Percentiles rank a stretch among this genome's conserved stretches.
phyloP scores from a whole-genome alignment of 345 rosid species.

The thale cress (Arabidopsis thaliana) region DNA sequence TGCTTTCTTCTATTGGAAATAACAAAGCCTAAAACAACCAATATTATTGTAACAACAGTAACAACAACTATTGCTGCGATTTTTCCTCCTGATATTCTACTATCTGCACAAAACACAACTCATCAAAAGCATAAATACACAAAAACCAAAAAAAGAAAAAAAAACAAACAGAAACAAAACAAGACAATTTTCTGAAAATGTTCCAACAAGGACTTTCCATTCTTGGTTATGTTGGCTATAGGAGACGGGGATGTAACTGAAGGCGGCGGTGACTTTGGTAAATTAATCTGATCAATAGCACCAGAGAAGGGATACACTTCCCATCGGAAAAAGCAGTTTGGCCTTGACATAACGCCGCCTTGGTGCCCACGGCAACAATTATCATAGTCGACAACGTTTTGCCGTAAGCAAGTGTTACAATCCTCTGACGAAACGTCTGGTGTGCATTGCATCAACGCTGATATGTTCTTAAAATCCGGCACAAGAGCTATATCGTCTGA shows the following conservation, averaged over 20 bases:
- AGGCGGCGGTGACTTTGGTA: neutral
- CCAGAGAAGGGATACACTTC: neutral
- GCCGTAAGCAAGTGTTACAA: conserved; percentile 22
- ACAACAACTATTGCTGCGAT: conserved; percentile 4
- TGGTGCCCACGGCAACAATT: neutral
- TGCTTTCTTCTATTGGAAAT: conserved; percentile 26
- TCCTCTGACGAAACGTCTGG: conserved; percentile 27
- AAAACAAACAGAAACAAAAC: too few relatives aligned
- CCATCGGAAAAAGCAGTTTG: conserved; percentile 41
- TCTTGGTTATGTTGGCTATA: conserved; percentile 5
- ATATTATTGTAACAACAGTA: conserved; percentile 18
- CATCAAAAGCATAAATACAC: neutral
- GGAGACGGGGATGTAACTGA: neutral
- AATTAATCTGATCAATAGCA: conserved; percentile 12
- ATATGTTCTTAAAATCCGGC: neutral
- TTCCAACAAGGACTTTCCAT: conserved; percentile 16
- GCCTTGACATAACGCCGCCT: conserved; percentile 18
- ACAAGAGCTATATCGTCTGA: neutral
- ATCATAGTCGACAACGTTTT: conserved; percentile 1
- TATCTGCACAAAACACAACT: conserved; percentile 8
- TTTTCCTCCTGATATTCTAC: neutral
- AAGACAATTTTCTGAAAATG: neutral
- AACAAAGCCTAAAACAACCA: conserved; percentile 20
- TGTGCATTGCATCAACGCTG: conserved; percentile 38
- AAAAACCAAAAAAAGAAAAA: neutral